phyloP scores from a whole-genome alignment of 2,329 filamentous ascomycete species.

The Aspergillus pseudoterreus region DNA sequence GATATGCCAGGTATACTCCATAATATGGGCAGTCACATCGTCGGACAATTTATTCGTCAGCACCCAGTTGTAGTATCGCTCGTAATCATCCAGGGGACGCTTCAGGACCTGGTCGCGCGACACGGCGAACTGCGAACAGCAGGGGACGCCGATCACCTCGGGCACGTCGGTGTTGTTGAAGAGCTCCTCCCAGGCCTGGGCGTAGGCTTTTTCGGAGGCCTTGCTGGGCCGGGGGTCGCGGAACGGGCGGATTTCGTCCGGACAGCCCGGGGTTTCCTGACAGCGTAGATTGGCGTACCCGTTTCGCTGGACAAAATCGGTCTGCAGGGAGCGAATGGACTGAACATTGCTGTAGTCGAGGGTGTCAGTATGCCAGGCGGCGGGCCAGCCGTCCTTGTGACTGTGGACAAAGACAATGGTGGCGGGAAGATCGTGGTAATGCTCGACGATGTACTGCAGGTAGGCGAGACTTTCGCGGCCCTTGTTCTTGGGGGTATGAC shows the following conservation, averaged over 20 bases:
- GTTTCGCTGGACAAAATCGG: slow-evolving; percentile 47
- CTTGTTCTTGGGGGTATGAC: slow-evolving; percentile 39
- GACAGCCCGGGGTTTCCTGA: slow-evolving; percentile 29
- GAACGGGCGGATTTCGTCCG: slow-evolving; percentile 30
- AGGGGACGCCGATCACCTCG: slow-evolving; percentile 52
- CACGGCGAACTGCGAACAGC: slow-evolving; percentile 65
- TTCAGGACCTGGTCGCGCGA: slow-evolving; percentile 48
- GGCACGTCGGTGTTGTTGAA: slow-evolving; percentile 47
- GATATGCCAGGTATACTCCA: slow-evolving; percentile 58
- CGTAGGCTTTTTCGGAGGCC: slow-evolving; percentile 27
- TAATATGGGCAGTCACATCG: slow-evolving; percentile 45
- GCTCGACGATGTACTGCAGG: slow-evolving; percentile 45
- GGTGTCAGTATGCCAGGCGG: slow-evolving; percentile 57
- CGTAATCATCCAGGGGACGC: slow-evolving; percentile 43
- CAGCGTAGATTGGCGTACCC: slow-evolving; percentile 61
- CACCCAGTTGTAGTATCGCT: slow-evolving; percentile 46
- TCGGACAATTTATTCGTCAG: slow-evolving; percentile 44
- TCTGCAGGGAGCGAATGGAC: slow-evolving; percentile 47
- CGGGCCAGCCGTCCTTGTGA: slow-evolving; percentile 45
- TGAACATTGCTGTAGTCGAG: slow-evolving; percentile 53
- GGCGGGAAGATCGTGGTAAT: slow-evolving; percentile 48
- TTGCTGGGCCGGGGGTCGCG: slow-evolving; percentile 22
- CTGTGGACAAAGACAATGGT: slow-evolving; percentile 55
- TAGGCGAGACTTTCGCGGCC: slow-evolving; percentile 45
- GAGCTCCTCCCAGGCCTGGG: slow-evolving; percentile 32